A percentile compares a stretch with the other conserved stretches of the same genome.
Conservation (phyloP, 2,329 filamentous ascomycete genomes). For the Colletotrichum incanum region DNA sequence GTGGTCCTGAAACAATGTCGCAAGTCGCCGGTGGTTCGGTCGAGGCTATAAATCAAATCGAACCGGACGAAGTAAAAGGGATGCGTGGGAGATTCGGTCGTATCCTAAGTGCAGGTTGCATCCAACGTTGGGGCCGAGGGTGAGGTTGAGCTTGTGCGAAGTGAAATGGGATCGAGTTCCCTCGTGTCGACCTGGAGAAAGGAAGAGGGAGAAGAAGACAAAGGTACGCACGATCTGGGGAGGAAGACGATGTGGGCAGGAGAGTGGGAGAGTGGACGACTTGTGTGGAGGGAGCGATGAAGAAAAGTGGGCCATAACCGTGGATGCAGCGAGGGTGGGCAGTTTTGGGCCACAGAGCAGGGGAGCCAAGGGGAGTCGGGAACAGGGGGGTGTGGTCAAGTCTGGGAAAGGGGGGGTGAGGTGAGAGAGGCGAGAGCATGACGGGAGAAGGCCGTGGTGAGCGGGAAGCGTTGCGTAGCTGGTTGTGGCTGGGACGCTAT, state of each 20-base stretch:
- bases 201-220: constrained; percentile 32
- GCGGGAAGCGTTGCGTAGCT: constrained; percentile 18
- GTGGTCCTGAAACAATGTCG: constrained; percentile 38
- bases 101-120: neutral
- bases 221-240: constrained; percentile 40
- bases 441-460: neutral
- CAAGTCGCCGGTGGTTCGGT: constrained; percentile 16
- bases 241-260: constrained; percentile 39
- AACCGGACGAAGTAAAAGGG: constrained; percentile 2
- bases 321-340: constrained; percentile 35
- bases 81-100: constrained; percentile 8
- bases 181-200: constrained; percentile 34
- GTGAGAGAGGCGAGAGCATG: constrained; percentile 10
- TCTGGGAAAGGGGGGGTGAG: constrained; percentile 15
- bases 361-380: constrained; percentile 20
- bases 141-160: constrained; percentile 17
- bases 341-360: constrained; percentile 31
- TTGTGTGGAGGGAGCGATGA: constrained; percentile 37
- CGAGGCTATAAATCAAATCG: constrained; percentile 15
- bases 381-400: constrained; percentile 31
- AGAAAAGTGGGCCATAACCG: constrained; percentile 22
- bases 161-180: constrained; percentile 28
- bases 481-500: constrained; percentile 23
- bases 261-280: constrained; percentile 30
- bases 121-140: neutral